A percentile compares a stretch with the other conserved stretches of the same genome.
Conservation (phyloP, 805 yeast species). For the Suhomyces sp. region DNA sequence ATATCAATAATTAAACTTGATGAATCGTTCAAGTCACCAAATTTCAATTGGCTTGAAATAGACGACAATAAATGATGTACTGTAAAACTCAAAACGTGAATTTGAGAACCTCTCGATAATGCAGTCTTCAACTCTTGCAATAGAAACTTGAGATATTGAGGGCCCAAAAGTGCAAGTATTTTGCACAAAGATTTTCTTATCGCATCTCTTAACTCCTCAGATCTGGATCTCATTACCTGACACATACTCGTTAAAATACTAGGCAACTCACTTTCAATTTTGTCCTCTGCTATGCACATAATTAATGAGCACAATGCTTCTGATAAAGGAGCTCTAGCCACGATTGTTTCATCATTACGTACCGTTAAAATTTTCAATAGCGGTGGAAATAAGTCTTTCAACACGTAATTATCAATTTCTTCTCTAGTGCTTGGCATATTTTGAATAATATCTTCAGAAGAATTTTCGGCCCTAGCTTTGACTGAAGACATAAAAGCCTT, state of each 20-base stretch:
- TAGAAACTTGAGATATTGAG: constrained; percentile 69
- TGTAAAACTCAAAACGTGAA: constrained; percentile 88
- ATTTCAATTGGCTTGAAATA: constrained; percentile 44
- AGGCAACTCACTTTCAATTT: constrained; percentile 62
- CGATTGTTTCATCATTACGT: constrained; percentile 77
- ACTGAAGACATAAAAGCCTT: constrained; percentile 44
- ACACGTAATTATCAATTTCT: constrained; percentile 40
- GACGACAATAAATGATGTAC: constrained; percentile 69
- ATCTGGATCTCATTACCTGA: constrained; percentile 79
- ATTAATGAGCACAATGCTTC: constrained; percentile 73
- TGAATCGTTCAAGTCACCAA: constrained; percentile 75
- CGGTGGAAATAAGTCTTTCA: constrained; percentile 58
- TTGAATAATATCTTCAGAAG: constrained; percentile 17
- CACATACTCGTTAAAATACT: constrained; percentile 83
- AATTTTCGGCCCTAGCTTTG: constrained; percentile 14
- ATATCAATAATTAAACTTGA: constrained; percentile 60
- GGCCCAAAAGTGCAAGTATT: constrained; percentile 64
- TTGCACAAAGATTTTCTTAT: constrained; percentile 72
- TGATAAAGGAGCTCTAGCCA: constrained; percentile 72
- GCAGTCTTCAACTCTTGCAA: constrained; percentile 77
- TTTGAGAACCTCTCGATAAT: constrained; percentile 83
- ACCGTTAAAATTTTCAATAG: constrained; percentile 56
- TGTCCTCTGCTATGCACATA: constrained; percentile 56
- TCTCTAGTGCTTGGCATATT: constrained; percentile 25
- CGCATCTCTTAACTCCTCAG: constrained; percentile 85